Percentiles rank a stretch among this genome's conserved stretches.
Evolutionary conservation across 2,329 filamentous ascomycete genomes (phyloP).

Genomic region (Fonsecaea multimorphosa): DNA sequence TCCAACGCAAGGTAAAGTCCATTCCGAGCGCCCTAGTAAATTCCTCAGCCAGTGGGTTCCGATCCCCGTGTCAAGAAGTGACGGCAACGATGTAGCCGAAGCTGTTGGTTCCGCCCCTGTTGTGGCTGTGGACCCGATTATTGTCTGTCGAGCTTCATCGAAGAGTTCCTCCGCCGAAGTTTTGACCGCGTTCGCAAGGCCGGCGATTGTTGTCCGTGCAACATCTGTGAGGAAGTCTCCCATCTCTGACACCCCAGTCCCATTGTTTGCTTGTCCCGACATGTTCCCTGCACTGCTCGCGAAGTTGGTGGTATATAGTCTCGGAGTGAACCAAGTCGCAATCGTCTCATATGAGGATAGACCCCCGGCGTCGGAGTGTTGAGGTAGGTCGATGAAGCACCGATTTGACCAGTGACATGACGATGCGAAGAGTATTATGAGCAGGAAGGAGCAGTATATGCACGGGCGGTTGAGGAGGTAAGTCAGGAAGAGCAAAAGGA

Average conservation of each 20-base stretch:
- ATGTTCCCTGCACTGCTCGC: not conserved
- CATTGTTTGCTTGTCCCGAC: constrained; percentile 35
- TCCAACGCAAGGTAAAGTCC: constrained; percentile 90
- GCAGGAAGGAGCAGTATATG: constrained; percentile 95
- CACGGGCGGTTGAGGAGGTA: constrained; percentile 97
- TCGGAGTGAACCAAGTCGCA: constrained; percentile 81
- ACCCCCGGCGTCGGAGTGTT: constrained; percentile 50
- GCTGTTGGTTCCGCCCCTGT: constrained; percentile 46
- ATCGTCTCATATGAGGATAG: constrained; percentile 16
- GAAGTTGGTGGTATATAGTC: constrained; percentile 52
- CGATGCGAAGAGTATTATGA: constrained; percentile 91
- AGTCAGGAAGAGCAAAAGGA: constrained; percentile 88
- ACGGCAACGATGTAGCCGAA: constrained; percentile 38
- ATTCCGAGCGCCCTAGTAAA: constrained; percentile 80
- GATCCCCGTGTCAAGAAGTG: constrained; percentile 68
- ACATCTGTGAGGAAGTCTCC: constrained; percentile 52
- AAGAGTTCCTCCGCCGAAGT: constrained; percentile 43
- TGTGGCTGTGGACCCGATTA: not conserved
- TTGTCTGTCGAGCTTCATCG: constrained; percentile 61
- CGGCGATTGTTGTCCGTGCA: constrained; percentile 72
- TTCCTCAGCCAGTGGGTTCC: constrained; percentile 86
- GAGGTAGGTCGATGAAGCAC: constrained; percentile 86
- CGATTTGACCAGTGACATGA: constrained; percentile 88
- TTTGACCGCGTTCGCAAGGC: constrained; percentile 68
- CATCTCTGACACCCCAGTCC: constrained; percentile 40